phyloP scores from a whole-genome alignment of 2,329 filamentous ascomycete species.

The Aspergillus quadrilineatus region DNA sequence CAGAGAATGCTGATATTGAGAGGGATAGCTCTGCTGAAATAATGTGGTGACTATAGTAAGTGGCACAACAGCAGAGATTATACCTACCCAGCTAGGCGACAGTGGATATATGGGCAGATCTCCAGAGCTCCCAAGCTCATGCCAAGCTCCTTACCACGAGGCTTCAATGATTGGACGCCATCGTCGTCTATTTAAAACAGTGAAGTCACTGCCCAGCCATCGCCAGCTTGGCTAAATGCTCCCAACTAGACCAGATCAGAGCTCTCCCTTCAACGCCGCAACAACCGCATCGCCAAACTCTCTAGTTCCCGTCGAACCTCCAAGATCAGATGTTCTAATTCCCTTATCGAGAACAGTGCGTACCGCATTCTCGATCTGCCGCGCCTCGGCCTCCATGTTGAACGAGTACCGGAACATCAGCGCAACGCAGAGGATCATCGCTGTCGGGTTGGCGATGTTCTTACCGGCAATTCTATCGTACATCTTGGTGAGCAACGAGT shows the following conservation, averaged over 20 bases:
- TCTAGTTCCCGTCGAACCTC: conserved; percentile 67
- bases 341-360: conserved; percentile 72
- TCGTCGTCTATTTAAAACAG: neutral
- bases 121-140: too few relatives aligned
- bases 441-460: conserved; percentile 83
- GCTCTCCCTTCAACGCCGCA: conserved; percentile 53
- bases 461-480: conserved; percentile 73
- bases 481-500: too few relatives aligned
- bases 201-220: neutral
- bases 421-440: conserved; percentile 82
- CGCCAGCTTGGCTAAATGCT: neutral
- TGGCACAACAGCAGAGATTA: too few relatives aligned
- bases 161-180: neutral
- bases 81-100: too few relatives aligned
- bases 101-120: too few relatives aligned
- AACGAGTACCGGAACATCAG: conserved; percentile 95
- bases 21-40: too few relatives aligned
- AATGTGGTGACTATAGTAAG: too few relatives aligned
- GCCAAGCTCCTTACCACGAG: neutral
- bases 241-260: neutral
- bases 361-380: conserved; percentile 76
- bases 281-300: conserved; percentile 77
- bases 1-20: too few relatives aligned
- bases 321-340: conserved; percentile 75
- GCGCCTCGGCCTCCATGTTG: conserved; percentile 70